These are phyloP conservation scores for Eucalyptus microcorys DNA, from an alignment of 345 rosid species.

Conservation along the genomic window DNA sequence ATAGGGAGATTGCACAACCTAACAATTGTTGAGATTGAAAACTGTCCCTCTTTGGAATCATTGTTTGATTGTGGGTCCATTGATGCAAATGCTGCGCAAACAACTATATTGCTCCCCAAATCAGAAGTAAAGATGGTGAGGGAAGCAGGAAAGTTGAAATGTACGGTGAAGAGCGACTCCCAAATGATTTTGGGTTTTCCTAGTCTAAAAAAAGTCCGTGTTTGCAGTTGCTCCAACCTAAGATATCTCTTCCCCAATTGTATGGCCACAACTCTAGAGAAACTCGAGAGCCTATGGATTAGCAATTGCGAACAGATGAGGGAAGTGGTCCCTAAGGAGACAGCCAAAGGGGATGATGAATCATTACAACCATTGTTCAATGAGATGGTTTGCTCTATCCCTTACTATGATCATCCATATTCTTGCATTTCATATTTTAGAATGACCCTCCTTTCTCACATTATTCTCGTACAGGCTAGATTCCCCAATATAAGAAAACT, in stretches of 20 bases:
- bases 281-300: fast-evolving
- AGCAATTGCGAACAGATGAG: not conserved
- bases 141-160: fast-evolving
- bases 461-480: fast-evolving
- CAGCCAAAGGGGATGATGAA: fast-evolving
- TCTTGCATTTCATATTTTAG: not conserved
- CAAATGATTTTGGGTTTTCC: not conserved
- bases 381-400: not conserved
- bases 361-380: not conserved
- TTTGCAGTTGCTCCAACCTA: fast-evolving
- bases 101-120: not conserved
- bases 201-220: fast-evolving
- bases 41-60: fast-evolving
- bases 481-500: not conserved
- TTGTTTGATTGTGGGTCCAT: not conserved
- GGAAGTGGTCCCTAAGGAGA: not conserved
- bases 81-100: fast-evolving
- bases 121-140: fast-evolving
- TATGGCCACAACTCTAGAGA: not conserved
- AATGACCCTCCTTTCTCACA: not conserved
- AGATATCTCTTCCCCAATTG: not conserved
- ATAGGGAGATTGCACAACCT: not conserved
- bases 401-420: fast-evolving
- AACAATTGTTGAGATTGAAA: fast-evolving
- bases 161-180: not conserved